Evolutionary conservation across 139 green algal species (phyloP).

Genomic region (Coccomyxa sp.): DNA sequence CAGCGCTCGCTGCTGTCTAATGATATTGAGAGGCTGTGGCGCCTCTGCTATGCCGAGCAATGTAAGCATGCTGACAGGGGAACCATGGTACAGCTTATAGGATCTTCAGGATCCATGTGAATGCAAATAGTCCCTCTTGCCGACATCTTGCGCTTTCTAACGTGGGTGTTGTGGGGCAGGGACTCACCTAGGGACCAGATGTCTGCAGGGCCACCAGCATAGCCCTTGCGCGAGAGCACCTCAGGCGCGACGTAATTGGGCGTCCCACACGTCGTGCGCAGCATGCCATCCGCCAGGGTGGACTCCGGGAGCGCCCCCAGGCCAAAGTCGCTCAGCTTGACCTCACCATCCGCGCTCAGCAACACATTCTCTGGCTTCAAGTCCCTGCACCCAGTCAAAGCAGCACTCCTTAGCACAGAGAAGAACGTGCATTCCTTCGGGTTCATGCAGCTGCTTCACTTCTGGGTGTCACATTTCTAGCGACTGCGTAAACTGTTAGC

Average conservation of each 20-base stretch:
- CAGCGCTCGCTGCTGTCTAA: too few species aligned
- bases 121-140: too few species aligned
- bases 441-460: background rate
- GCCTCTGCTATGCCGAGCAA: too few species aligned
- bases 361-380: conserved; percentile 72
- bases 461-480: background rate
- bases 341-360: conserved; percentile 29
- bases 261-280: conserved; percentile 69
- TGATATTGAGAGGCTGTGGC: too few species aligned
- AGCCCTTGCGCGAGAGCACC: conserved; percentile 46
- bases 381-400: conserved; percentile 33
- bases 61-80: too few species aligned
- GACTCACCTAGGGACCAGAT: conserved; percentile 60
- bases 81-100: too few species aligned
- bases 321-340: conserved; percentile 64
- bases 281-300: conserved; percentile 16
- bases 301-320: conserved; percentile 28
- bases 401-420: too few species aligned
- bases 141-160: too few species aligned
- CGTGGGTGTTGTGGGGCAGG: too few species aligned
- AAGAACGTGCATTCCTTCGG: too few species aligned
- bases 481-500: too few species aligned
- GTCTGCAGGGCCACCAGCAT: conserved; percentile 47
- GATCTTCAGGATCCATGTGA: too few species aligned
- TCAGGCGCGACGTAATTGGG: conserved; percentile 78